Percentiles rank a stretch among this genome's conserved stretches.
phyloP scores from a whole-genome alignment of 305 asterid species.

The Plantago coronopus region DNA sequence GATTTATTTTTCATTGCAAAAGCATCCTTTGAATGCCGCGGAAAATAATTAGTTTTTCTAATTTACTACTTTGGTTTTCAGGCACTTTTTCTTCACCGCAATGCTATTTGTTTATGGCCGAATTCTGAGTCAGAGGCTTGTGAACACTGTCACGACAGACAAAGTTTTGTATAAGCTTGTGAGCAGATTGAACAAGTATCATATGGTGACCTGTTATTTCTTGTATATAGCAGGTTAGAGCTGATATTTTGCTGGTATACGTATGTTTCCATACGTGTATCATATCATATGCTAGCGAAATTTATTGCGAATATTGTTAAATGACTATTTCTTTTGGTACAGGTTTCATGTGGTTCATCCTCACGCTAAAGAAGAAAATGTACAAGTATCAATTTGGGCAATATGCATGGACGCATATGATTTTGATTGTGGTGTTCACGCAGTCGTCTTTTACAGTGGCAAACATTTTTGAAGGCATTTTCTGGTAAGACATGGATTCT shows the following conservation, averaged over 20 bases:
- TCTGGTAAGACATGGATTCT: conserved; percentile 53
- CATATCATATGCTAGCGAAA: background rate
- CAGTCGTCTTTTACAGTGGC: conserved; percentile 97
- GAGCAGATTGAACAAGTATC: conserved; percentile 80
- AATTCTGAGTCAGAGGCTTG: conserved; percentile 91
- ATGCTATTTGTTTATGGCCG: conserved; percentile 98
- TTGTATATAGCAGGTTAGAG: conserved; percentile 78
- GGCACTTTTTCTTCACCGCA: conserved; percentile 98
- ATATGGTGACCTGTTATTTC: conserved; percentile 97
- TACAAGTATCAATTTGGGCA: conserved; percentile 99
- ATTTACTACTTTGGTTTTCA: conserved; percentile 32
- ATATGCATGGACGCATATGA: conserved; percentile 99
- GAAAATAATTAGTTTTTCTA: conserved; percentile 9
- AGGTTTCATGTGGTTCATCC: conserved; percentile 99
- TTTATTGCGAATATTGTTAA: conserved; percentile 22
- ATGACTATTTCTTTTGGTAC: conserved; percentile 31
- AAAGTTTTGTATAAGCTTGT: conserved; percentile 78
- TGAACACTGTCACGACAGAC: conserved; percentile 82
- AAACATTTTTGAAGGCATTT: conserved; percentile 91
- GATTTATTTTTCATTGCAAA: conserved; percentile 11
- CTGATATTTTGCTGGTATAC: conserved; percentile 18
- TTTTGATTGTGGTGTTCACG: conserved; percentile 87
- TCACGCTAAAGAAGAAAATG: conserved; percentile 88
- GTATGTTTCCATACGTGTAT: background rate
- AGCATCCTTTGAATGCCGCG: background rate